Percentiles rank a stretch among this genome's conserved stretches.
Evolutionary conservation across 805 yeast genomes (phyloP).

Genomic region (Teunomyces panamensis): DNA sequence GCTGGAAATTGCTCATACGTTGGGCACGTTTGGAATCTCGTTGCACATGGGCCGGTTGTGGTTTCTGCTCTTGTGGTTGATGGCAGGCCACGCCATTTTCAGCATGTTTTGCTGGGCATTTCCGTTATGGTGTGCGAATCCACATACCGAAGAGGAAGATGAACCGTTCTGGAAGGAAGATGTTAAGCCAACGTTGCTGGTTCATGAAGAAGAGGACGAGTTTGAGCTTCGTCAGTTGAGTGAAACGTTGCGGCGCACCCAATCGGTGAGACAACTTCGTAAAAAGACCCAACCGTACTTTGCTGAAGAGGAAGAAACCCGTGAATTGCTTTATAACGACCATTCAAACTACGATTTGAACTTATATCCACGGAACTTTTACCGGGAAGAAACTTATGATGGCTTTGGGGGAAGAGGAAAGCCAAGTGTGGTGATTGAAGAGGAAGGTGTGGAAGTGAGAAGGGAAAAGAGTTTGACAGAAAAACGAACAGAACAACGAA

Average conservation of each 20-base stretch:
- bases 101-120: slow-evolving; percentile 33
- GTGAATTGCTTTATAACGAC: slow-evolving; percentile 19
- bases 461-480: slow-evolving; percentile 1
- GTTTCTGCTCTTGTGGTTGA: slow-evolving; percentile 41
- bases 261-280: slow-evolving; percentile 13
- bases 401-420: slow-evolving; percentile 1
- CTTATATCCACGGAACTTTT: slow-evolving; percentile 6
- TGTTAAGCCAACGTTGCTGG: slow-evolving; percentile 3
- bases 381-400: slow-evolving; percentile 27
- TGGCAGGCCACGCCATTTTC: slow-evolving; percentile 14
- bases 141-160: slow-evolving; percentile 27
- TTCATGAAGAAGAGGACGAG: slow-evolving; percentile 15
- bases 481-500: neutral
- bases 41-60: slow-evolving; percentile 41
- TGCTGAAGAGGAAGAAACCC: slow-evolving; percentile 19
- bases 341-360: neutral
- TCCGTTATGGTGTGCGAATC: slow-evolving; percentile 53
- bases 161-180: slow-evolving; percentile 3
- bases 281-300: neutral
- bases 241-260: slow-evolving; percentile 30
- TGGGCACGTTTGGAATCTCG: slow-evolving; percentile 47
- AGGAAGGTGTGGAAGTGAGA: neutral
- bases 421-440: neutral
- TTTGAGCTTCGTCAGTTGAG: slow-evolving; percentile 36
- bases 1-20: slow-evolving; percentile 23